These are phyloP conservation scores for Polytrichum formosum DNA, from an alignment of 225 moss, liverwort and hornwort genomes.

Conservation along the genomic window DNA sequence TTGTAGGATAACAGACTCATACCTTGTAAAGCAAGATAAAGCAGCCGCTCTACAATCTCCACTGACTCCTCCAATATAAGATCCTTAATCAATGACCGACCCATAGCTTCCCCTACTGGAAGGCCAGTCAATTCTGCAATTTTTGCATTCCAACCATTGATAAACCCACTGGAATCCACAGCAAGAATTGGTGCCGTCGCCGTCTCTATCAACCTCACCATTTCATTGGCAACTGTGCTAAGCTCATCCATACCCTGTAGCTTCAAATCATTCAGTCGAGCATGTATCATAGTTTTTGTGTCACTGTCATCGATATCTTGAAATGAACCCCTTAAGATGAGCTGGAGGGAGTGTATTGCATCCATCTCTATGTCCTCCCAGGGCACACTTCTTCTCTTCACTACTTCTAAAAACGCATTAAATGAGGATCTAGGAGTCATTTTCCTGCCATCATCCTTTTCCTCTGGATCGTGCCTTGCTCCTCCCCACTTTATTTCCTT, in stretches of 20 bases:
- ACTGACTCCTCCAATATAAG: conserved; percentile 46
- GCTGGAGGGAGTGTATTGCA: conserved; percentile 45
- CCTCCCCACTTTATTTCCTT: conserved; percentile 59
- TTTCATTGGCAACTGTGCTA: conserved; percentile 58
- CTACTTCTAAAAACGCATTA: conserved; percentile 46
- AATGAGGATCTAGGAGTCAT: conserved; percentile 47
- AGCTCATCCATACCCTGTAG: conserved; percentile 56
- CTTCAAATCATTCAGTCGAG: conserved; percentile 48
- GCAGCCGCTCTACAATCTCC: conserved; percentile 36
- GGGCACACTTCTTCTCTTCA: conserved; percentile 46
- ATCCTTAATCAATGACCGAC: conserved; percentile 38
- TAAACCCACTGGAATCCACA: conserved; percentile 43
- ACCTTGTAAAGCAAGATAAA: conserved; percentile 48
- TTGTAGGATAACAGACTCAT: background rate
- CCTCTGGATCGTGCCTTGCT: conserved; percentile 35
- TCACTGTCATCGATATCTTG: conserved; percentile 28
- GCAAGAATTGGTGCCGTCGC: conserved; percentile 56
- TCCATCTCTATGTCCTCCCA: conserved; percentile 62
- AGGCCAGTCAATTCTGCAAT: conserved; percentile 59
- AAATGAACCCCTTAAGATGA: conserved; percentile 45
- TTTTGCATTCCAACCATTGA: conserved; percentile 59
- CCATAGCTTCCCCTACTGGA: conserved; percentile 51
- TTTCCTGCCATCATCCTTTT: conserved; percentile 43
- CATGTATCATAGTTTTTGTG: conserved; percentile 34
- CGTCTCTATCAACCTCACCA: conserved; percentile 55